Percentiles rank a stretch among this genome's conserved stretches.
These are phyloP conservation scores for Candida nemodendra DNA, from an alignment of 805 yeast genomes.

Conservation along the genomic window DNA sequence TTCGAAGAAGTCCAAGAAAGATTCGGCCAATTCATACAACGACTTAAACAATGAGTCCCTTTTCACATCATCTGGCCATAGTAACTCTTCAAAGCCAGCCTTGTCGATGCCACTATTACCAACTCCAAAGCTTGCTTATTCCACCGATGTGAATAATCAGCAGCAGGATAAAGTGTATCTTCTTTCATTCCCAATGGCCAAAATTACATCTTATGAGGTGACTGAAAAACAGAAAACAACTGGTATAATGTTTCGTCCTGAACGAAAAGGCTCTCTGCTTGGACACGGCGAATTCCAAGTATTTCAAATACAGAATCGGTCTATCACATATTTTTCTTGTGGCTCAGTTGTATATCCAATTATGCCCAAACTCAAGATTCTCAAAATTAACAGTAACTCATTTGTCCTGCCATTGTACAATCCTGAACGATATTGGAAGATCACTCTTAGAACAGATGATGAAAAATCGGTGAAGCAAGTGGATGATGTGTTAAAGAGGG, in stretches of 20 bases:
- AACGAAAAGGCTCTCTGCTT: constrained; percentile 43
- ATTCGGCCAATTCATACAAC: neutral
- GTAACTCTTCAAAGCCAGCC: neutral
- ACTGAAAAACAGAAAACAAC: constrained; percentile 3
- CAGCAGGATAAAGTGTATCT: constrained; percentile 13
- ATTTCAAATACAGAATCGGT: constrained; percentile 52
- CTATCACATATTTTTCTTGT: constrained; percentile 61
- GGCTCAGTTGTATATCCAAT: constrained; percentile 75
- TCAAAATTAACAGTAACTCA: constrained; percentile 46
- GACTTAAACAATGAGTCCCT: neutral
- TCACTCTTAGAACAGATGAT: constrained; percentile 35
- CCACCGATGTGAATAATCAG: neutral
- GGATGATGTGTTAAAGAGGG: constrained; percentile 14
- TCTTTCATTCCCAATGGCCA: constrained; percentile 11
- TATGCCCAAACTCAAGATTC: constrained; percentile 58
- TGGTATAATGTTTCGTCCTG: constrained; percentile 2
- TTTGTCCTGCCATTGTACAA: constrained; percentile 66
- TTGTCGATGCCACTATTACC: neutral
- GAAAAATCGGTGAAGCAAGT: constrained; percentile 25
- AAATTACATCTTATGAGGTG: constrained; percentile 18
- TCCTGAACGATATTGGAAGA: constrained; percentile 75
- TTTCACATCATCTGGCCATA: neutral
- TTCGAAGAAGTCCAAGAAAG: constrained; percentile 11
- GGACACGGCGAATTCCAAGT: constrained; percentile 62
- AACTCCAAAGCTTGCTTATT: neutral